Base-by-base conservation (phyloP, 371 early-diverging fungal genomes). In the Lichtheimia corymbifera region DNA sequence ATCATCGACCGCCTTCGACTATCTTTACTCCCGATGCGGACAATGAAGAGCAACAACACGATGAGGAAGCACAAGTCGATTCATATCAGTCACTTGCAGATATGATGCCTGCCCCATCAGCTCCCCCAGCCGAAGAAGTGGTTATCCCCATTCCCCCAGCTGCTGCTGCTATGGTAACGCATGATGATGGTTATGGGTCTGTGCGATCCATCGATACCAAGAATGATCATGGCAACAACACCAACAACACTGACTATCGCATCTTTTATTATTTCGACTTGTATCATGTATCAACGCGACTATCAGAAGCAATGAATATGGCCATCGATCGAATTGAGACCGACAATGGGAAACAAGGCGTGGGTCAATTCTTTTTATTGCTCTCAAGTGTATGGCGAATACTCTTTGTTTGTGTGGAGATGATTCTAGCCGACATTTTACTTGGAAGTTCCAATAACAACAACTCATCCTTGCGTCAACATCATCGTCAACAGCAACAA, bases 11-110 rank as follows among this genome's bases (percentile, higher is more conserved):
- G n/a, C 47, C 55, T 15, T 58, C 54, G 35, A 64, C 62, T 5
- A 59, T 55, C 25, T 43, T 59, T 45, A 55, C 54, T 14, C 35
- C 35, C 35, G 45, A 25, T 6, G 17, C 41, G 25, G 44, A 45
- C 5, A 35, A 55, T 15, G 55, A 55, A 44, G 49, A 54, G 0
- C 55, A 55, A 7, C 55, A 55, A 18, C 14, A 40, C 22, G 56
- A 57, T 20, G 43, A 42, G 30, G 49, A 60, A 41, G 54, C 25
- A 28, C 53, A 65, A 54, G 61, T 24, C 11, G 59, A 58, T 0
- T 71, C 67, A 2, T 76, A 76, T 43, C 73, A 73, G 53, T 76
- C 76, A 2, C 59, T 76, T 20, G 65, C 76, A 9, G 76, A 76
- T 41, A 76, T 76, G 28, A 56, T 75, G 51, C 35, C 58, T 22